A percentile compares a stretch with the other conserved stretches of the same genome.
These are phyloP conservation scores for Metschnikowia proteae DNA, from an alignment of 805 yeast genomes.

Conservation along the genomic window DNA sequence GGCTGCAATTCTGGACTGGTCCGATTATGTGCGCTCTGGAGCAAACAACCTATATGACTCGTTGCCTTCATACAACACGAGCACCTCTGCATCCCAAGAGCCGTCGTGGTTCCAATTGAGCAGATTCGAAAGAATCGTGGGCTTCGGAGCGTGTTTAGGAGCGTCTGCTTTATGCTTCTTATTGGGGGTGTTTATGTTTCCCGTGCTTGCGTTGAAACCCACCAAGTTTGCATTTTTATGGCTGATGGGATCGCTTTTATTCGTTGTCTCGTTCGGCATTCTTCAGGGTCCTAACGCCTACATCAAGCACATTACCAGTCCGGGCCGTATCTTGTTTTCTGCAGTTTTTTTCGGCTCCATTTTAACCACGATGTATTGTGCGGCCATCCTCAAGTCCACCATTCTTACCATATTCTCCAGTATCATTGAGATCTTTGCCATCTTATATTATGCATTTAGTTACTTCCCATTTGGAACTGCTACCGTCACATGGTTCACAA, in stretches of 20 bases:
- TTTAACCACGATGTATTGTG: constrained; percentile 70
- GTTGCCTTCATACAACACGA: constrained; percentile 60
- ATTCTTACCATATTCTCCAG: constrained; percentile 74
- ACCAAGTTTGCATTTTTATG: constrained; percentile 86
- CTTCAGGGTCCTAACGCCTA: constrained; percentile 91
- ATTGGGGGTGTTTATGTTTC: constrained; percentile 78
- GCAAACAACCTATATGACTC: constrained; percentile 59
- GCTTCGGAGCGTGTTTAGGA: constrained; percentile 71
- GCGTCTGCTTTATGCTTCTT: constrained; percentile 81
- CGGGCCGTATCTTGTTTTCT: constrained; percentile 76
- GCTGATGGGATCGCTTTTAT: constrained; percentile 86
- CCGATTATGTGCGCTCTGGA: constrained; percentile 38
- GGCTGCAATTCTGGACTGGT: constrained; percentile 40
- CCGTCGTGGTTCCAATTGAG: constrained; percentile 76
- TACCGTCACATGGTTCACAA: constrained; percentile 52
- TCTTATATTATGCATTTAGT: constrained; percentile 84
- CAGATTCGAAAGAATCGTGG: constrained; percentile 73
- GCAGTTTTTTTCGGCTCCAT: constrained; percentile 78
- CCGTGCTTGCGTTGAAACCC: constrained; percentile 85
- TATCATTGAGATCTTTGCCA: constrained; percentile 74
- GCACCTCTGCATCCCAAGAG: constrained; percentile 45
- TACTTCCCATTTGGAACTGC: constrained; percentile 96
- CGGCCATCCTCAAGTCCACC: constrained; percentile 64
- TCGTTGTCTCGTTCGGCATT: constrained; percentile 85
- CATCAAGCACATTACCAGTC: constrained; percentile 65